These are phyloP conservation scores for Pichia phayaonensis DNA, from an alignment of 805 yeast genomes.

Conservation along the genomic window DNA sequence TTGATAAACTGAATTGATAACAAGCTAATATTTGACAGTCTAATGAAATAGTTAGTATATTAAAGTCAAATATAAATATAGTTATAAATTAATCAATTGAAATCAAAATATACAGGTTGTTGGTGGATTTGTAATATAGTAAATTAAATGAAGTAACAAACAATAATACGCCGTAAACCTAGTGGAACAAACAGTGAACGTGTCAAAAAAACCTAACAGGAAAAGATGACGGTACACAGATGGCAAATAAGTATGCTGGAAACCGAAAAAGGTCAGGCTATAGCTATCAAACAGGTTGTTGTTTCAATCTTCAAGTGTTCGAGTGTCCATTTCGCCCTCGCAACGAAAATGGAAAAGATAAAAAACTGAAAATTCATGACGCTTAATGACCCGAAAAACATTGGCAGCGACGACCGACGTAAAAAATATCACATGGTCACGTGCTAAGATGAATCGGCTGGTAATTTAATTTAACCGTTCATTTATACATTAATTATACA, in stretches of 20 bases:
- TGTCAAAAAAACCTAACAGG: conserved; percentile 5
- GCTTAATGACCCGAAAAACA: not conserved
- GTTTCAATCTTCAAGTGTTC: not conserved
- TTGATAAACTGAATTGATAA: not conserved
- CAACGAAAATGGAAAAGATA: not conserved
- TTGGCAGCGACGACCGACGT: conserved; percentile 1
- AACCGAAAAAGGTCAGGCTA: not conserved
- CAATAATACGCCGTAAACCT: conserved; percentile 2
- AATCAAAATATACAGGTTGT: not conserved
- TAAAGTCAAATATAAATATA: not conserved
- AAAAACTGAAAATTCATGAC: not conserved
- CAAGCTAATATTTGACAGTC: not conserved
- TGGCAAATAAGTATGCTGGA: conserved; percentile 8
- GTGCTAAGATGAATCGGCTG: not conserved
- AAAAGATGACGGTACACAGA: conserved; percentile 4
- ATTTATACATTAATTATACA: not conserved
- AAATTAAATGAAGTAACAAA: not conserved
- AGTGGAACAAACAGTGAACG: conserved; percentile 1
- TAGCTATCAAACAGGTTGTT: not conserved
- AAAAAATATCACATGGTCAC: not conserved
- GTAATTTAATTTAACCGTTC: no score
- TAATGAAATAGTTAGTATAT: not conserved
- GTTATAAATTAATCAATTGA: not conserved
- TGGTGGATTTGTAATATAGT: not conserved
- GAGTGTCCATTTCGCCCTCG: conserved; percentile 3